A percentile compares a stretch with the other conserved stretches of the same genome.
Conservation (phyloP, 192 early-diverging fungal genomes). For the Pilobolus umbonatus region DNA sequence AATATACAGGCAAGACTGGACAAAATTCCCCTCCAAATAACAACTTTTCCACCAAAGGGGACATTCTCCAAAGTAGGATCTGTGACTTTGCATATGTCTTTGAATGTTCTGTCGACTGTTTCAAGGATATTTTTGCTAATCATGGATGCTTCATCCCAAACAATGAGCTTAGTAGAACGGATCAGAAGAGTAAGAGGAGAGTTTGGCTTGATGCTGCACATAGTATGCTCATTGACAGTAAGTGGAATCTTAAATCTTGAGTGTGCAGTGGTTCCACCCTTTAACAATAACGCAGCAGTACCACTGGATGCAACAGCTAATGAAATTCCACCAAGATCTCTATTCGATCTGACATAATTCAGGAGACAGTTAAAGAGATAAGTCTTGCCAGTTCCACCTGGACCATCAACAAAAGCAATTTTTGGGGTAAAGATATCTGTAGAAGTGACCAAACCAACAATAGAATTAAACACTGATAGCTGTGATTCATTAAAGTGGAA, state of each 20-base stretch:
- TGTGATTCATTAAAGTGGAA: neutral
- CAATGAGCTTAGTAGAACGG: constrained; percentile 16
- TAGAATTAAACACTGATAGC: neutral
- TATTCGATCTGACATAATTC: neutral
- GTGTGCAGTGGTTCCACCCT: constrained; percentile 28
- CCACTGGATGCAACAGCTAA: constrained; percentile 32
- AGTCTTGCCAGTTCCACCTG: constrained; percentile 22
- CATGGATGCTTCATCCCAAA: constrained; percentile 42
- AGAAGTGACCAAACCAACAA: neutral
- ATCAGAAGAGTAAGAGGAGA: constrained; percentile 4
- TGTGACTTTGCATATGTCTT: constrained; percentile 8
- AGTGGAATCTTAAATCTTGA: constrained; percentile 32
- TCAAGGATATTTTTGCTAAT: constrained; percentile 8
- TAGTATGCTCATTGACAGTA: neutral
- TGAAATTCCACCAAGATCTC: constrained; percentile 17
- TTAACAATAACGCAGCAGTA: constrained; percentile 26
- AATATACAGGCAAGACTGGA: constrained; percentile 27
- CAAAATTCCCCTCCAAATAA: constrained; percentile 35
- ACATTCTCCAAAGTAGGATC: constrained; percentile 9
- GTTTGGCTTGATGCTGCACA: neutral
- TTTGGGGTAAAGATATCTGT: neutral
- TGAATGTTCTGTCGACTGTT: constrained; percentile 14
- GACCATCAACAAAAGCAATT: constrained; percentile 30
- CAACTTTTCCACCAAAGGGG: constrained; percentile 26
- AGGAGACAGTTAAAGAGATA: constrained; percentile 26